Evolutionary conservation across 2,329 filamentous ascomycete genomes (phyloP), one percentile per base, ranked within the genome.

Genomic region (Aspergillus floridensis): DNA sequence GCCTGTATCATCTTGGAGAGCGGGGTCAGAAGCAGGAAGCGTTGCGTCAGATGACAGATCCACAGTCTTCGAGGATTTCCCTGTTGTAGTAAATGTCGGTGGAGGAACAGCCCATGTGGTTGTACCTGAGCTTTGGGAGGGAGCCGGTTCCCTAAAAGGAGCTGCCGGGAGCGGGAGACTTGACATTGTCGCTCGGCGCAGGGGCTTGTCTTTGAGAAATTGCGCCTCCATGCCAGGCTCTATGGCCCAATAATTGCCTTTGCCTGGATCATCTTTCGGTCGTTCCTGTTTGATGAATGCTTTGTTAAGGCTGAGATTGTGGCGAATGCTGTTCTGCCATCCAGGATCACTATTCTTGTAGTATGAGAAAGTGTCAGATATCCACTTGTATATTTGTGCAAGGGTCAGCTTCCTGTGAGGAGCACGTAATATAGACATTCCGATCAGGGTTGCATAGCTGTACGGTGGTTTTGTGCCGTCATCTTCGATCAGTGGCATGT

Each of bases 251-350:
- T 98, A 98, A 76, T 96, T 93, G 48, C 95, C 95, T 77, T 98
- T 98, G 68, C 95, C 95, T 3, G 93, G 93, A 70, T 98, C 95
- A 72, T 97, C 93, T 81, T 98, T 98, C 59, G 93, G 92, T 60
- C 95, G 86, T 76, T 97, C 93, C 71, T 96, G 90, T 79, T 98
- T 98, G 73, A 93, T 88, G 72, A 98, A 98, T 50, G 91, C 91
- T 79, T 98, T 98, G 82, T 97, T 96, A 49, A 99, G 82, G 72
- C 93, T 97, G 35, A 99, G 86, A 68, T 99, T 99, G 77, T 99
- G 95, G 35, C 95, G 90, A 74, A 99, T 99, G 79, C 95, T 98
- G 77, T 99, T 99, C 77, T 98, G 93, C 95, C 95, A 99, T 63
- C 95, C 93, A 11, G 90, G 87, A 69, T 97, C 92, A 58, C 88